Evolutionary conservation across 2,329 filamentous ascomycete genomes (phyloP).

Genomic region (Penicillium capsulatum): DNA sequence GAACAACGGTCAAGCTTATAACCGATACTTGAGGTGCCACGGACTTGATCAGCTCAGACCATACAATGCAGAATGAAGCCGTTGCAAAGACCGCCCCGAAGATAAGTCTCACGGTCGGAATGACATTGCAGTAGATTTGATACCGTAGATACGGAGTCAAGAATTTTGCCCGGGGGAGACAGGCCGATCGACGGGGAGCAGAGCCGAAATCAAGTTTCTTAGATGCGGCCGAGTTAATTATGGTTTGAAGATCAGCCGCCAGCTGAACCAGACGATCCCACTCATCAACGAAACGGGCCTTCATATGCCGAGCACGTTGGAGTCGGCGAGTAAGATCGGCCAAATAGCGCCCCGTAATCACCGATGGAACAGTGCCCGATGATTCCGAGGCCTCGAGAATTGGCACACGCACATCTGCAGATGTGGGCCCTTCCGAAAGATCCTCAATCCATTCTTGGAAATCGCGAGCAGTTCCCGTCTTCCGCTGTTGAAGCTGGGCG

Average conservation of each 20-base stretch:
- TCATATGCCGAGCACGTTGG: conserved; percentile 75
- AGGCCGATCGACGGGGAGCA: conserved; percentile 52
- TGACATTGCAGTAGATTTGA: conserved; percentile 66
- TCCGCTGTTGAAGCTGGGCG: conserved; percentile 70
- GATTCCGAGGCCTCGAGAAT: conserved; percentile 33
- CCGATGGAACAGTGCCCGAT: conserved; percentile 59
- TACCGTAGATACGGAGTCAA: conserved; percentile 81
- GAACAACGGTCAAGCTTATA: conserved; percentile 59
- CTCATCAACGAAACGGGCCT: conserved; percentile 75
- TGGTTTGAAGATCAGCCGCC: conserved; percentile 70
- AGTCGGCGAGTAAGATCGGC: conserved; percentile 83
- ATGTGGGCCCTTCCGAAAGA: conserved; percentile 68
- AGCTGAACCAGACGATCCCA: conserved; percentile 76
- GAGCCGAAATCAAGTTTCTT: conserved; percentile 72
- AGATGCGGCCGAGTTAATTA: conserved; percentile 78
- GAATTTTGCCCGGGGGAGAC: conserved; percentile 55
- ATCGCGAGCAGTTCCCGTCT: conserved; percentile 68
- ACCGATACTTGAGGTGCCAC: conserved; percentile 71
- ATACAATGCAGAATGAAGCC: conserved; percentile 79
- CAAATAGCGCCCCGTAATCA: conserved; percentile 89
- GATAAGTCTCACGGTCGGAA: conserved; percentile 64
- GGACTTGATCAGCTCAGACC: conserved; percentile 90
- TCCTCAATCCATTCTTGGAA: conserved; percentile 97
- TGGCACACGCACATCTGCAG: conserved; percentile 56
- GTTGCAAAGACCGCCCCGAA: conserved; percentile 65